Evolutionary conservation across 2,329 filamentous ascomycete genomes (phyloP).

Genomic region (Aspergillus sp.): DNA sequence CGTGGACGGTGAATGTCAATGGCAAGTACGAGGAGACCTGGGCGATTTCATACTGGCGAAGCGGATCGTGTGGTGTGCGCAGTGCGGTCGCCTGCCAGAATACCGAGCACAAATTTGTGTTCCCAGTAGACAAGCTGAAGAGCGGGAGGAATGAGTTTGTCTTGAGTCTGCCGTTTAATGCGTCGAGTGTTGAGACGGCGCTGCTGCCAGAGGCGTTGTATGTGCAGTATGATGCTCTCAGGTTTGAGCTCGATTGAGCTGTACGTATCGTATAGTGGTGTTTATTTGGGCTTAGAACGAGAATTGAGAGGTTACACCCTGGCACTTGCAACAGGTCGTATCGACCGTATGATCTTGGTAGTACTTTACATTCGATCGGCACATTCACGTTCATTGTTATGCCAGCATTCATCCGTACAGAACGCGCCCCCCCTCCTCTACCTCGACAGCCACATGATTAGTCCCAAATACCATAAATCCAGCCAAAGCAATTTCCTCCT

Average conservation of each 20-base stretch:
- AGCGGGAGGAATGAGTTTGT: conserved; percentile 60
- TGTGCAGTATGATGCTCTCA: conserved; percentile 68
- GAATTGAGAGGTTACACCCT: too few species aligned
- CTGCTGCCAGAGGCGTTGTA: conserved; percentile 61
- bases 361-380: too few species aligned
- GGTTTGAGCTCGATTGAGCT: conserved; percentile 55
- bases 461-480: too few species aligned
- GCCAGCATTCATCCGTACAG: too few species aligned
- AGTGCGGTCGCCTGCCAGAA: conserved; percentile 67
- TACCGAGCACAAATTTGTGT: conserved; percentile 63
- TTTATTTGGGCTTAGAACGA: too few species aligned
- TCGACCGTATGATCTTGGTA: too few species aligned
- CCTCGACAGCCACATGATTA: too few species aligned
- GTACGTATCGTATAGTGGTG: too few species aligned
- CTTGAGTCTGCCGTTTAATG: conserved; percentile 63
- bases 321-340: too few species aligned
- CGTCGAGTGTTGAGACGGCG: conserved; percentile 63
- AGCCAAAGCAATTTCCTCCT: too few species aligned
- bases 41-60: conserved; percentile 55
- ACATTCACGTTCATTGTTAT: too few species aligned
- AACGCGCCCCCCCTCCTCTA: too few species aligned
- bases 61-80: conserved; percentile 62
- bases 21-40: conserved; percentile 47
- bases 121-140: conserved; percentile 53
- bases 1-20: conserved; percentile 52